phyloP scores from a whole-genome alignment of 441 rosid genomes.

The Eruca vesicaria region DNA sequence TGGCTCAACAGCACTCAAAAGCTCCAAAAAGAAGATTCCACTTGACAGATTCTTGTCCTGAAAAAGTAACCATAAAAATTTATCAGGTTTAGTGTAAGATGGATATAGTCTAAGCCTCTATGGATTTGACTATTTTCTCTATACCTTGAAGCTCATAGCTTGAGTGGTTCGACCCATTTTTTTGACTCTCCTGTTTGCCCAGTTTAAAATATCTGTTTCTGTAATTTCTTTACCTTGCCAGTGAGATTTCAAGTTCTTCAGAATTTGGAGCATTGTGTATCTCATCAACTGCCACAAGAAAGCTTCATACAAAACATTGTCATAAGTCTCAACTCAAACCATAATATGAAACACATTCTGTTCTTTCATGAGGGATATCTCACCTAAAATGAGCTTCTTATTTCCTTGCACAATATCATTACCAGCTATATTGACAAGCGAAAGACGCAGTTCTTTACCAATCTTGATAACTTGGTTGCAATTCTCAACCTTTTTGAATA shows the following conservation, averaged over 20 bases:
- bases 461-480: too few relatives aligned
- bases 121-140: background rate
- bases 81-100: background rate
- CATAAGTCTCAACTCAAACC: background rate
- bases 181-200: constrained; percentile 83
- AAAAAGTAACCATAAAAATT: background rate
- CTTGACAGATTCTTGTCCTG: constrained; percentile 73
- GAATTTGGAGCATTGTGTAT: constrained; percentile 76
- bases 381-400: too few relatives aligned
- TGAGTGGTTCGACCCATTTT: constrained; percentile 53
- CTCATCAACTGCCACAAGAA: constrained; percentile 86
- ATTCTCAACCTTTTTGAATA: too few relatives aligned
- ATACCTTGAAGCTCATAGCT: constrained; percentile 78
- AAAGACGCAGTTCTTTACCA: too few relatives aligned
- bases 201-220: constrained; percentile 69
- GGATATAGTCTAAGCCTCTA: background rate
- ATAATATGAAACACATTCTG: constrained; percentile 38
- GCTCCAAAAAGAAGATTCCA: constrained; percentile 82
- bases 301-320: constrained; percentile 34
- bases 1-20: constrained; percentile 73
- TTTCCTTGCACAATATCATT: too few relatives aligned
- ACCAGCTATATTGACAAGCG: too few relatives aligned
- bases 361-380: constrained; percentile 33
- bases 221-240: constrained; percentile 73
- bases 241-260: constrained; percentile 64